Evolutionary conservation across 2,329 filamentous ascomycete genomes (phyloP).

Genomic region (Fusarium longipes): DNA sequence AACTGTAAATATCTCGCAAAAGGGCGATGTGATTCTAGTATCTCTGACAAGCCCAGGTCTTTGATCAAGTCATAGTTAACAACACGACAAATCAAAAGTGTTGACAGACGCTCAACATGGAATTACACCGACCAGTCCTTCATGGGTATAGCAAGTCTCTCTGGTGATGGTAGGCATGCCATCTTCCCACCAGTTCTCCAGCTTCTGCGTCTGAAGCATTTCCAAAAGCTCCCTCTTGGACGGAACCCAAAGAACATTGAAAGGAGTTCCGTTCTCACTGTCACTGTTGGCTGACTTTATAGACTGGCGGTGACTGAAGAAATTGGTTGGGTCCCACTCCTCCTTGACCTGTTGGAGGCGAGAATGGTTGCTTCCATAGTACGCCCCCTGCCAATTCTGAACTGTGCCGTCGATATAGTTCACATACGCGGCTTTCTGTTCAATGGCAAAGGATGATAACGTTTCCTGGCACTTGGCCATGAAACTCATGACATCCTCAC

Average conservation of each 20-base stretch:
- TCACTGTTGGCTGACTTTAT: background rate
- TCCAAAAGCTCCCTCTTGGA: background rate
- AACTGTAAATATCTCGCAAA: too few relatives aligned
- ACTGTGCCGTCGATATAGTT: background rate
- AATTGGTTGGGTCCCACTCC: background rate
- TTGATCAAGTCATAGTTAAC: too few relatives aligned
- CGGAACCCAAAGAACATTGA: too few relatives aligned
- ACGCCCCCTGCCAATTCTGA: background rate
- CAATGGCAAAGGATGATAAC: background rate
- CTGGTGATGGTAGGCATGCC: background rate
- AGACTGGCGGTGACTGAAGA: background rate
- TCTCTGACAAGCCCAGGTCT: too few relatives aligned
- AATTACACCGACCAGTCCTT: background rate
- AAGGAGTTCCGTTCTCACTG: accelerated
- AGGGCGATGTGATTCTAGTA: too few relatives aligned
- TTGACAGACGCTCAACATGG: background rate
- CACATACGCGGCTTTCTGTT: background rate
- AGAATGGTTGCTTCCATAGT: background rate
- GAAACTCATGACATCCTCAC: background rate
- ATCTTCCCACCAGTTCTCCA: background rate
- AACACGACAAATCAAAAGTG: too few relatives aligned
- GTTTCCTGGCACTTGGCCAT: background rate
- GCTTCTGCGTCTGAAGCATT: background rate
- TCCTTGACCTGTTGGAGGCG: background rate
- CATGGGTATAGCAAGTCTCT: background rate